phyloP scores from a whole-genome alignment of 176 grass and related monocot genomes.

The Hsuehochloa calcarea region DNA sequence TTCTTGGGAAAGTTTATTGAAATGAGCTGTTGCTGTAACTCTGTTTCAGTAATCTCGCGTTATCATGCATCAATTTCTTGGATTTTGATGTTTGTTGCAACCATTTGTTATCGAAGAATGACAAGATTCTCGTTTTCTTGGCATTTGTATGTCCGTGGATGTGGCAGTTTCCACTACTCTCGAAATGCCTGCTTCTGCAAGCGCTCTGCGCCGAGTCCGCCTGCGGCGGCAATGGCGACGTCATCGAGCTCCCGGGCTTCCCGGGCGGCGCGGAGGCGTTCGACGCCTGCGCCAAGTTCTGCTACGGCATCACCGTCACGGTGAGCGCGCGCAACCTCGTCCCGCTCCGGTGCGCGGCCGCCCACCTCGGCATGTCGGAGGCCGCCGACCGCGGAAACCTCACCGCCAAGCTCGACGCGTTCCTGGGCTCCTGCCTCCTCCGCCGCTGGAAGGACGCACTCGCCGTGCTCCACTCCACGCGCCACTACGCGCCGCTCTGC shows the following conservation, averaged over 20 bases:
- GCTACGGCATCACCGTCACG: conserved; percentile 86
- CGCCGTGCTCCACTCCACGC: conserved; percentile 61
- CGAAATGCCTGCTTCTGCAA: conserved; percentile 84
- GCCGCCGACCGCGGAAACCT: conserved; percentile 78
- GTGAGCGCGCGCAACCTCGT: conserved; percentile 87
- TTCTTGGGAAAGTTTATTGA: background rate
- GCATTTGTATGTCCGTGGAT: background rate
- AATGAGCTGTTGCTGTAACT: background rate
- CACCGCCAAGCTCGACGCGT: conserved; percentile 72
- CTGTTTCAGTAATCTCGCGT: background rate
- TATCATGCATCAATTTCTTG: background rate
- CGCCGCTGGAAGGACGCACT: conserved; percentile 94
- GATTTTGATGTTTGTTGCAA: background rate
- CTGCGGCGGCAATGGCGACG: conserved; percentile 12
- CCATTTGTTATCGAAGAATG: background rate
- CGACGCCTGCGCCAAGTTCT: conserved; percentile 89
- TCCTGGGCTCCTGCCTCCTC: conserved; percentile 83
- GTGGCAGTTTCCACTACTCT: conserved; percentile 83
- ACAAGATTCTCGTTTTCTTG: background rate
- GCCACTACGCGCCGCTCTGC: conserved; percentile 49
- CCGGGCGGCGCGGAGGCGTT: conserved; percentile 79
- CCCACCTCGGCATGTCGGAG: conserved; percentile 89
- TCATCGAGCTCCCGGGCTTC: conserved; percentile 58
- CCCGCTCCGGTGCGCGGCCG: conserved; percentile 69
- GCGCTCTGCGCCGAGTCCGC: conserved; percentile 55